Percentiles rank a stretch among this genome's conserved stretches.
Evolutionary conservation across 2,329 filamentous ascomycete species (phyloP).

Genomic region (Trichoderma sp.): DNA sequence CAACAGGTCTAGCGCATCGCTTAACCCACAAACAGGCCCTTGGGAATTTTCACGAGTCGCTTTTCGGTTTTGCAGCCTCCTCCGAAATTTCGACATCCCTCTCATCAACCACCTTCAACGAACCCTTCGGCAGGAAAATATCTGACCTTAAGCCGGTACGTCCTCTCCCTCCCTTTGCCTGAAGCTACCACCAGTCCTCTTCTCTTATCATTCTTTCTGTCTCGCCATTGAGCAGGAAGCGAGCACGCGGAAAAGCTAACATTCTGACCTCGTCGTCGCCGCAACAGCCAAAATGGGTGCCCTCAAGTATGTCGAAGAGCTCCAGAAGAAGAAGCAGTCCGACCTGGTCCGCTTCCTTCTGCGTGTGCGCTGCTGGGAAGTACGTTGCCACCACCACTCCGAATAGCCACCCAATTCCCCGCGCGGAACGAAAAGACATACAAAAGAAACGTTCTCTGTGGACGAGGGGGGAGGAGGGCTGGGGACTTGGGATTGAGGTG

Average conservation of each 20-base stretch:
- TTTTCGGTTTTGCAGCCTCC: conserved; percentile 34
- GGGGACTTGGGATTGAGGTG: neutral
- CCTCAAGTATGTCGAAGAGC: conserved; percentile 99
- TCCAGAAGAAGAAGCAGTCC: conserved; percentile 99
- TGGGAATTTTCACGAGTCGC: conserved; percentile 42
- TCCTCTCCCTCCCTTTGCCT: conserved; percentile 29
- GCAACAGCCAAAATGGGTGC: conserved; percentile 84
- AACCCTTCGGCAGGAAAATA: conserved; percentile 43
- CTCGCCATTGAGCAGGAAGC: conserved; percentile 11
- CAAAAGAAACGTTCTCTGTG: conserved; percentile 25
- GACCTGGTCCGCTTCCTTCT: conserved; percentile 99
- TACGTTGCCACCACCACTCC: conserved; percentile 58
- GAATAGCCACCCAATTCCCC: conserved; percentile 6
- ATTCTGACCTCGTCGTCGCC: conserved; percentile 17
- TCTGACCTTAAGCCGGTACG: conserved; percentile 44
- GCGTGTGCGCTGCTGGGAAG: conserved; percentile 99
- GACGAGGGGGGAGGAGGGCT: conserved; percentile 19
- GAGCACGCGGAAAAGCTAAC: conserved; percentile 7
- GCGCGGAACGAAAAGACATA: conserved; percentile 5
- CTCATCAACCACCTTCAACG: conserved; percentile 38
- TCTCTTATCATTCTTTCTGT: neutral
- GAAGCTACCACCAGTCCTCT: neutral
- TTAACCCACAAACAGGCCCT: conserved; percentile 45
- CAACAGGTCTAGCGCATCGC: conserved; percentile 39
- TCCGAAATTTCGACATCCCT: conserved; percentile 38